Base-by-base conservation (phyloP, 2,329 filamentous ascomycete species). In the Cladophialophora immunda region DNA sequence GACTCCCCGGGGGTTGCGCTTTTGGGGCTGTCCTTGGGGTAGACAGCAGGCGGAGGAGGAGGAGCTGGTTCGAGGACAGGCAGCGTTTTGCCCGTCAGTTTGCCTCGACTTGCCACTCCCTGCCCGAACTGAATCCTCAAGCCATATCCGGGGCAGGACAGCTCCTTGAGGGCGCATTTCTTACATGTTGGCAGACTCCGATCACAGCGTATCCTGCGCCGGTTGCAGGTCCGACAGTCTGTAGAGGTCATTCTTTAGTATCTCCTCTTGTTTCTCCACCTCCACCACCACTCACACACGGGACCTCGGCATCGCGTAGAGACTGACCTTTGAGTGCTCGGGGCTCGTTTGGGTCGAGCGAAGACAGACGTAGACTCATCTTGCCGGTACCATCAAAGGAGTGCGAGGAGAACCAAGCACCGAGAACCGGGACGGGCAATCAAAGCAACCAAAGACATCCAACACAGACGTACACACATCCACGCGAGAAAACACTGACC, bases 201-300 rank as follows among this genome's bases (percentile, higher is more conserved):
- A 64, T 80, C 77, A 60, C 77, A 80, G 56, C 73, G 76, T 29
- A 80, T 77, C 59, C 78, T 76, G n/a, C 78, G 69, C 38, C 74
- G 68, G 30, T 74, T 74, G 70, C 77, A 80, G 4, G 73, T 75
- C 45, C 78, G 77, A 61, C 78, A 80, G 58, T 76, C 75, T 76
- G 60, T 52, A 41, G 25, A 30, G 19, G 19, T 32, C 52, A 47
- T 25, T 22, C 3, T 4, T 50, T 50, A 50, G 45, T 25, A 17
- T 41, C 38, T 9, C 52, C 9, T 22, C 8, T 13, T 4, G 6
- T 19, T 13, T 32, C 25, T 11, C 4, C 30, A 32, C 30, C 32
- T 9, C 11, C 52, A 11, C 27, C 52, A 30, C 30, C 30, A 15
- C n/a, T n/a, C 15, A 55, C 27, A 22, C 11, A 41, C n/a, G 45